Base-by-base conservation (phyloP, 495 filamentous ascomycete genomes). In the Xylaria grammica region DNA sequence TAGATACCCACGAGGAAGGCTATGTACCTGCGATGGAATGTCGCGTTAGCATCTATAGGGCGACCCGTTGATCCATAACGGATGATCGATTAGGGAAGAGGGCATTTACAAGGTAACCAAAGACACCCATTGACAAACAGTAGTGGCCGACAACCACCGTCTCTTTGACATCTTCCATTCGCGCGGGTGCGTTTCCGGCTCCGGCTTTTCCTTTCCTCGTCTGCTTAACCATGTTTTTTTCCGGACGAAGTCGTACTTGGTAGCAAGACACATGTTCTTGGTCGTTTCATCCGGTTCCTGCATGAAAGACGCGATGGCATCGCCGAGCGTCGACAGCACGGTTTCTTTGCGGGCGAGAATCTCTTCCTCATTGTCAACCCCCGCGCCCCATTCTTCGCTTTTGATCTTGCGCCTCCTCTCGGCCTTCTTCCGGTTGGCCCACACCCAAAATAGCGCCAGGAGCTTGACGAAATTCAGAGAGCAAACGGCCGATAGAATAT, bases 281-380 rank as follows among this genome's bases (percentile, higher is more conserved):
- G 72, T 79, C 9, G 69, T 70, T 1, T 69, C 60, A 54, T 81
- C 78, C 1, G 72, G 73, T 0, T 67, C 32, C 26, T 60, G 54
- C 44, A 75, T 70, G 10, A 75, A 75, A n/a, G 73, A 75, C 19
- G 72, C 67, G 1, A 75, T 69, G 7, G 72, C 72, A 51, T 75
- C 73, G 15, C 73, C 71, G 11, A 75, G 66, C 8, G 73, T 75
- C 40, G 38, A 62, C 15, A 70, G 34, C 1, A 38, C 36, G 8
- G 38, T 19, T 34, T 54, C 62, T 49, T 42, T 62, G 29, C 9
- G 62, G 22, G 11, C 36, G 4, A 54, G 27, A 24, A 24, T 15
- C 46, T 54, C 48, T 38, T 29, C 27, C 27, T 26, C 44, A n/a
- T 38, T 32, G 0, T n/a, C 24, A 3, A 5, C 8, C 11, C 2